phyloP scores from a whole-genome alignment of 306 rosid genomes.

The Rosa multiflora region DNA sequence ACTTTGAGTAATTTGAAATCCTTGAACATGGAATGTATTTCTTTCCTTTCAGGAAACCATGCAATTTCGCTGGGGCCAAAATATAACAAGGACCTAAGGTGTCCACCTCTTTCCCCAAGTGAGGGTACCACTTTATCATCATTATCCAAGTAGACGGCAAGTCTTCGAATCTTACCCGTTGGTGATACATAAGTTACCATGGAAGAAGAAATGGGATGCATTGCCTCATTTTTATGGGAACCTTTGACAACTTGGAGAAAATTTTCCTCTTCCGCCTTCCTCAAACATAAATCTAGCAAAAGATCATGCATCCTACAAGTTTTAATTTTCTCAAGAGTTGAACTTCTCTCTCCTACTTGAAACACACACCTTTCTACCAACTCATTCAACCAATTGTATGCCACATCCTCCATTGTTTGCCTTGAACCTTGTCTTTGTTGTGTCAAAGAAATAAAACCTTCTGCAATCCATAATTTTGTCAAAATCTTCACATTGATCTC shows the following conservation, averaged over 20 bases:
- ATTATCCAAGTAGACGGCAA: constrained; percentile 35
- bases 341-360: constrained; percentile 43
- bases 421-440: not conserved
- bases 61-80: not conserved
- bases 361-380: constrained; percentile 51
- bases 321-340: constrained; percentile 38
- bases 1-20: constrained; percentile 41
- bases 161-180: constrained; percentile 35
- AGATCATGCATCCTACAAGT: constrained; percentile 48
- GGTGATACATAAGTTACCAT: not conserved
- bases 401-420: constrained; percentile 37
- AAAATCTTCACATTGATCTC: too few relatives aligned
- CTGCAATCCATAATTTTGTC: too few relatives aligned
- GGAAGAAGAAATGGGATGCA: not conserved
- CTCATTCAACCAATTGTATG: constrained; percentile 32
- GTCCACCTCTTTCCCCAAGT: constrained; percentile 4
- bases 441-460: too few relatives aligned
- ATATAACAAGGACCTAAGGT: constrained; percentile 38
- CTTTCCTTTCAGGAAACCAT: not conserved
- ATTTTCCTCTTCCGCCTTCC: constrained; percentile 37
- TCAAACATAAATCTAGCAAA: constrained; percentile 52
- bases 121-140: not conserved
- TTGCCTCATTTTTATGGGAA: not conserved
- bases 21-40: not conserved
- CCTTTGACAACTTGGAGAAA: constrained; percentile 22